A percentile compares a stretch with the other conserved stretches of the same genome.
These are phyloP conservation scores for Penicillium palitans DNA, from an alignment of 2,329 filamentous ascomycete species.

Conservation along the genomic window DNA sequence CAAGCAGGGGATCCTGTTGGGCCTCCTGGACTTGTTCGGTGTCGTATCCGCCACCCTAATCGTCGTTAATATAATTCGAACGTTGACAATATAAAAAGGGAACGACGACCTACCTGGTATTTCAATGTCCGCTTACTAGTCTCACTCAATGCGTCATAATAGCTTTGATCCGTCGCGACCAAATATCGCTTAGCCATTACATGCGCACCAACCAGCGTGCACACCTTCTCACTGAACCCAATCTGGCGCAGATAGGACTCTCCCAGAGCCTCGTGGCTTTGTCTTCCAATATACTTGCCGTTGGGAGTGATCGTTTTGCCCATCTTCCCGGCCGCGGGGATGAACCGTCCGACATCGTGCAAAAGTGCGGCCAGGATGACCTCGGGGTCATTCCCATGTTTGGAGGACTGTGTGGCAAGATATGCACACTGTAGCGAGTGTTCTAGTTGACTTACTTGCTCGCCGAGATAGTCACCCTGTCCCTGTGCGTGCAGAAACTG, in stretches of 20 bases:
- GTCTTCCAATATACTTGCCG: slow-evolving; percentile 29
- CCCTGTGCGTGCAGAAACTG: slow-evolving; percentile 31
- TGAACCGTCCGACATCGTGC: slow-evolving; percentile 36
- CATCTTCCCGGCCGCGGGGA: slow-evolving; percentile 31
- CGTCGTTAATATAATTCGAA: no score
- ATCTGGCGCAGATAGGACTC: slow-evolving; percentile 31
- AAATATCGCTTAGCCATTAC: slow-evolving; percentile 36
- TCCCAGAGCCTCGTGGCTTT: slow-evolving; percentile 32
- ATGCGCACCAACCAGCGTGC: slow-evolving; percentile 32
- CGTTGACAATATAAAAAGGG: background rate
- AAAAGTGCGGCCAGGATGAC: slow-evolving; percentile 33
- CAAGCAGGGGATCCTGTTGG: no score
- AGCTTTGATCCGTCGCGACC: slow-evolving; percentile 28
- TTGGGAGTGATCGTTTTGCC: slow-evolving; percentile 25
- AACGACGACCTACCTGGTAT: slow-evolving; percentile 24
- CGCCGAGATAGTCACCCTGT: slow-evolving; percentile 32
- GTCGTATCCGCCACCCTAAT: no score
- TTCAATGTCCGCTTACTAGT: slow-evolving; percentile 31
- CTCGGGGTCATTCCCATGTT: slow-evolving; percentile 27
- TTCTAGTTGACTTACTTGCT: slow-evolving; percentile 32
- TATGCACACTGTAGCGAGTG: slow-evolving; percentile 34
- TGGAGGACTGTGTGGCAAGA: slow-evolving; percentile 21
- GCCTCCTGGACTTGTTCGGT: no score
- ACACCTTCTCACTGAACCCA: slow-evolving; percentile 33
- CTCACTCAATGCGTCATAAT: slow-evolving; percentile 32